Evolutionary conservation across 2,329 filamentous ascomycete genomes (phyloP).

Genomic region (Ceratocystis albifundus): DNA sequence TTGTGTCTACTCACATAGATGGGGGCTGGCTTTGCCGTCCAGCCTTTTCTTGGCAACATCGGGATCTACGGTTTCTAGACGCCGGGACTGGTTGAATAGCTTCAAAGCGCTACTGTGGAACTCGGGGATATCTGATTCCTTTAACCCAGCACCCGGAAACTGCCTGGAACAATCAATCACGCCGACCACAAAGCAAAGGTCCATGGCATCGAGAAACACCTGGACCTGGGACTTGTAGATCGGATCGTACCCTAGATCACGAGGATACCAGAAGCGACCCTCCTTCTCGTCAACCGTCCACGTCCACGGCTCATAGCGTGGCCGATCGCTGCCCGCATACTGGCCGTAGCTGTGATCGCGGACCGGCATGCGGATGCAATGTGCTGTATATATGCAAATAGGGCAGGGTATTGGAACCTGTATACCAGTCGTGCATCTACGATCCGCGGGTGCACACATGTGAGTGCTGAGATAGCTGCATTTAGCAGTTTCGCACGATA

Average conservation of each 20-base stretch:
- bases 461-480: constrained; percentile 9
- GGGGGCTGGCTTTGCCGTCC: background rate
- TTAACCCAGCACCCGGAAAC: background rate
- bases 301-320: constrained; percentile 7
- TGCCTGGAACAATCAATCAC: background rate
- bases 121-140: background rate
- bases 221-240: constrained; percentile 2
- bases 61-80: background rate
- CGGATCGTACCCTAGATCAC: background rate
- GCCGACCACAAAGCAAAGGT: constrained; percentile 11
- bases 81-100: background rate
- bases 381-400: background rate
- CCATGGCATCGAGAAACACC: constrained; percentile 12
- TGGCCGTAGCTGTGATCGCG: background rate
- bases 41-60: background rate
- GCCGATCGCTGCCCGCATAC: background rate
- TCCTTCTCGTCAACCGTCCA: background rate
- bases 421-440: background rate
- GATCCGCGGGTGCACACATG: background rate
- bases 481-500: constrained; percentile 3
- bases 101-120: background rate
- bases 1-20: constrained; percentile 5
- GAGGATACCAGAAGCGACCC: constrained; percentile 1
- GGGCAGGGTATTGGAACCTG: background rate
- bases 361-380: background rate